A percentile compares a stretch with the other conserved stretches of the same genome.
These are phyloP conservation scores for Hippophae tibetana DNA, from an alignment of 306 rosid genomes.

Conservation along the genomic window DNA sequence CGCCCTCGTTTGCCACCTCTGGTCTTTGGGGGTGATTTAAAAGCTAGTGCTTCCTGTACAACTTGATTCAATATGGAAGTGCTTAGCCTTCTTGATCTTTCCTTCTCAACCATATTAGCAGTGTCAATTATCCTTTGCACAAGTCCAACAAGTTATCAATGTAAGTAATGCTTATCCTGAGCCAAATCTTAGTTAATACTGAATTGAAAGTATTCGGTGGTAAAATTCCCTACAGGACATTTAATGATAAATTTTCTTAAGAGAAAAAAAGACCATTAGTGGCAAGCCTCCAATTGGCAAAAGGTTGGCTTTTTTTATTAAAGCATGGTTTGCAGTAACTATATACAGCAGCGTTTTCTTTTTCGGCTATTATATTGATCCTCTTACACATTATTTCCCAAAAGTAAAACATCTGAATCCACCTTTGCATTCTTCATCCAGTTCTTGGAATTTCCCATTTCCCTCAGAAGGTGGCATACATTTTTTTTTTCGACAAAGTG, in stretches of 20 bases:
- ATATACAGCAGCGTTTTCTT: no score
- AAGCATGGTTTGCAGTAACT: no score
- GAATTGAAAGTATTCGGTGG: background rate
- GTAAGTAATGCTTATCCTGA: background rate
- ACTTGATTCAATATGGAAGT: conserved; percentile 88
- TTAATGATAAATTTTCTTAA: background rate
- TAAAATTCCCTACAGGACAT: background rate
- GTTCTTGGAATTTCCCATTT: no score
- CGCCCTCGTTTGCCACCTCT: conserved; percentile 90
- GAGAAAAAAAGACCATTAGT: no score
- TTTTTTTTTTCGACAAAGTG: no score
- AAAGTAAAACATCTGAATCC: no score
- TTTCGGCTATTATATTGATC: no score
- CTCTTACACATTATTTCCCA: no score
- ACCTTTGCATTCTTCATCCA: no score
- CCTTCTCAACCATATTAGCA: conserved; percentile 83
- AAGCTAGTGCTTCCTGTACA: conserved; percentile 76
- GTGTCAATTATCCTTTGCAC: conserved; percentile 67
- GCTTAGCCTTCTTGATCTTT: conserved; percentile 82
- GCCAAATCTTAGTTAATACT: background rate
- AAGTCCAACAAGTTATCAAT: conserved; percentile 14
- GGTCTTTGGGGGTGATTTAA: conserved; percentile 89
- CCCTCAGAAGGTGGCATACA: no score
- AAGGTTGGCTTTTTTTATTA: no score
- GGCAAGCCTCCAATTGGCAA: no score